Evolutionary conservation across 208 protist genomes (phyloP).

Genomic region (Lotmaria passim): DNA sequence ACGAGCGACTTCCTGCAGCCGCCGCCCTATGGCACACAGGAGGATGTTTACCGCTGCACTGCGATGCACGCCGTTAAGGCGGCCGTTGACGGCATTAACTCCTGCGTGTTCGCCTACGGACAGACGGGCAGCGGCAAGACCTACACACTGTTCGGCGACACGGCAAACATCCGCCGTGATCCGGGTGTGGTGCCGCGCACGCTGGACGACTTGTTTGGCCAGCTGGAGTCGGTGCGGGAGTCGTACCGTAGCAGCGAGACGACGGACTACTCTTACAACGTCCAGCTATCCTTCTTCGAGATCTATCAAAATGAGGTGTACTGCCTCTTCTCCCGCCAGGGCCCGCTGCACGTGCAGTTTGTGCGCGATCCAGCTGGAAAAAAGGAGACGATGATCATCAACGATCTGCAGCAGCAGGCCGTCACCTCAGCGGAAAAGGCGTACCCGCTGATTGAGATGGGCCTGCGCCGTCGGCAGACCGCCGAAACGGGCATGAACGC

Average conservation of each 20-base stretch:
- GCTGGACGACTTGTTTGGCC: constrained; percentile 65
- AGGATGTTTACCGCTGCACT: constrained; percentile 73
- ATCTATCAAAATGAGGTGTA: constrained; percentile 84
- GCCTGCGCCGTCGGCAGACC: constrained; percentile 79
- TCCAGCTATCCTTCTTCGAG: constrained; percentile 77
- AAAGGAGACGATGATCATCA: constrained; percentile 70
- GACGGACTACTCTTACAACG: constrained; percentile 67
- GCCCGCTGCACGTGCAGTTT: constrained; percentile 69
- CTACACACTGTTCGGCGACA: constrained; percentile 86
- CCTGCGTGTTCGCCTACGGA: constrained; percentile 88
- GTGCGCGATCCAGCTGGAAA: constrained; percentile 49
- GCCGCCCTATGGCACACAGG: constrained; percentile 68
- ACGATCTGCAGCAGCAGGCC: constrained; percentile 62
- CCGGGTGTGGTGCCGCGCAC: constrained; percentile 79
- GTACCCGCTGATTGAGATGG: constrained; percentile 79
- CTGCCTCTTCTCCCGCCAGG: constrained; percentile 75
- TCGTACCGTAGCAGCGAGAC: constrained; percentile 37
- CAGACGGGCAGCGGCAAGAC: constrained; percentile 90
- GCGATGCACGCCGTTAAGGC: constrained; percentile 73
- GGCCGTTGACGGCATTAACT: constrained; percentile 87
- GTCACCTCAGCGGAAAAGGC: constrained; percentile 59
- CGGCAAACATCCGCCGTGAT: constrained; percentile 54
- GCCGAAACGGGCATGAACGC: constrained; percentile 95
- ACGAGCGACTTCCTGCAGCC: constrained; percentile 73
- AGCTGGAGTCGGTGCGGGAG: constrained; percentile 52